Conservation (phyloP, 805 yeast genomes). For the Candida maesae region DNA sequence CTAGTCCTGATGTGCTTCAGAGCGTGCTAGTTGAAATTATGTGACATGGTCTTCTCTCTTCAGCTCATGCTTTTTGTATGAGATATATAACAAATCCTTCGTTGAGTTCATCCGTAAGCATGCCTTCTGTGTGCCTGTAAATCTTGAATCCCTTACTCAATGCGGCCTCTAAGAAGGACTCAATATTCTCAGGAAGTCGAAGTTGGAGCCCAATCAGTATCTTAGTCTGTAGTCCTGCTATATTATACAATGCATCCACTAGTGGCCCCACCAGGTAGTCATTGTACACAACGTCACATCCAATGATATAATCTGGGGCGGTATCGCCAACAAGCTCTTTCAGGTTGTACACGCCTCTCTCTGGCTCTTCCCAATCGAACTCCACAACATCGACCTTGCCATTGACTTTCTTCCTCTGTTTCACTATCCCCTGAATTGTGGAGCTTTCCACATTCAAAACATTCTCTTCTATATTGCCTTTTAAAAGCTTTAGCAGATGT, state of each 20-base stretch:
- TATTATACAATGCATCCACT: slow-evolving; percentile 36
- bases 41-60: too few relatives aligned
- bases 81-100: slow-evolving; percentile 46
- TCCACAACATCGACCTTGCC: slow-evolving; percentile 41
- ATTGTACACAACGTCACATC: slow-evolving; percentile 66
- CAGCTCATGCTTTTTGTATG: slow-evolving; percentile 14
- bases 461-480: slow-evolving; percentile 43
- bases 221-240: slow-evolving; percentile 34
- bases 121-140: slow-evolving; percentile 31
- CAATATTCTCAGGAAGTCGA: slow-evolving; percentile 48
- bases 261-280: slow-evolving; percentile 52
- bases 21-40: too few relatives aligned
- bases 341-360: slow-evolving; percentile 30
- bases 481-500: slow-evolving; percentile 47
- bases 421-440: slow-evolving; percentile 18
- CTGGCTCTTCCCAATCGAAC: slow-evolving; percentile 59
- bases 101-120: slow-evolving; percentile 31
- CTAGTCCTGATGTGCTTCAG: too few relatives aligned
- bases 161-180: slow-evolving; percentile 38
- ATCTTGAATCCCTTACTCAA: slow-evolving; percentile 33
- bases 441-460: slow-evolving; percentile 23
- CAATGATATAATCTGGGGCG: slow-evolving; percentile 46
- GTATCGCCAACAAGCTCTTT: slow-evolving; percentile 9
- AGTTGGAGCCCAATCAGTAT: slow-evolving; percentile 49
- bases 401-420: slow-evolving; percentile 3